Conservation (phyloP, 1,284 basidiomycete genomes). For the Entoloma clypeatum region DNA sequence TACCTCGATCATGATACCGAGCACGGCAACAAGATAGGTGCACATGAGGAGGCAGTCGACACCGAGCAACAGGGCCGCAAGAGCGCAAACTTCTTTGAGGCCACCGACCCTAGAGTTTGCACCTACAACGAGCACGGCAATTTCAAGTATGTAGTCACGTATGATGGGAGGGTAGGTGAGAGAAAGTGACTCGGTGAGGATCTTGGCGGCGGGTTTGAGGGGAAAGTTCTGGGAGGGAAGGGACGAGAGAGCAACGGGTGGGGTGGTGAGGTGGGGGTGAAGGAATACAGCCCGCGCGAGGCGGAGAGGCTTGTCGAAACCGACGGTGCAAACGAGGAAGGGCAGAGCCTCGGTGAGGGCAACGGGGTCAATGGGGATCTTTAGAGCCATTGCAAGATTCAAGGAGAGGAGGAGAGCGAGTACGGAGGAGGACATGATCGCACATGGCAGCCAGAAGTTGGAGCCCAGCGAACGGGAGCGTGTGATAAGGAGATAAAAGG, state of each 20-base stretch:
- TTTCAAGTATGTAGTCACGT: slow-evolving; percentile 90
- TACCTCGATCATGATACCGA: slow-evolving; percentile 94
- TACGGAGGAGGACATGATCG: slow-evolving; percentile 81
- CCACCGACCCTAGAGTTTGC: slow-evolving; percentile 88
- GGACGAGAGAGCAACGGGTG: slow-evolving; percentile 36
- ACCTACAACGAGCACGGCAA: slow-evolving; percentile 85
- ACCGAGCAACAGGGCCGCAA: slow-evolving; percentile 83
- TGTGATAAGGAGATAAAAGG: slow-evolving; percentile 88
- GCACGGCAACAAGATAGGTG: slow-evolving; percentile 86
- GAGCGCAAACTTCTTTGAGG: slow-evolving; percentile 90
- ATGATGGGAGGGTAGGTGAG: slow-evolving; percentile 82
- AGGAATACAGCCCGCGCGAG: slow-evolving; percentile 89
- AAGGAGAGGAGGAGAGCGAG: slow-evolving; percentile 89
- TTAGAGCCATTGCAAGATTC: slow-evolving; percentile 78
- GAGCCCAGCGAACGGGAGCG: slow-evolving; percentile 85
- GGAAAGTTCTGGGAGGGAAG: slow-evolving; percentile 24
- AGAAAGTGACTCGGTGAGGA: slow-evolving; percentile 82
- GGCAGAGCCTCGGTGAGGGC: slow-evolving; percentile 93
- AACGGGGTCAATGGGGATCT: slow-evolving; percentile 90
- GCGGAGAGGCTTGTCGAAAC: slow-evolving; percentile 96
- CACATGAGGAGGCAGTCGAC: slow-evolving; percentile 89
- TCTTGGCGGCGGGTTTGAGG: slow-evolving; percentile 76
- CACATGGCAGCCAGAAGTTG: slow-evolving; percentile 85
- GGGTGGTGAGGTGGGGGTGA: slow-evolving; percentile 70
- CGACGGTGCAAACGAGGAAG: slow-evolving; percentile 96